A percentile compares a stretch with the other conserved stretches of the same genome.
Conservation (phyloP, 2,329 filamentous ascomycete species). For the Fusarium beomiforme region DNA sequence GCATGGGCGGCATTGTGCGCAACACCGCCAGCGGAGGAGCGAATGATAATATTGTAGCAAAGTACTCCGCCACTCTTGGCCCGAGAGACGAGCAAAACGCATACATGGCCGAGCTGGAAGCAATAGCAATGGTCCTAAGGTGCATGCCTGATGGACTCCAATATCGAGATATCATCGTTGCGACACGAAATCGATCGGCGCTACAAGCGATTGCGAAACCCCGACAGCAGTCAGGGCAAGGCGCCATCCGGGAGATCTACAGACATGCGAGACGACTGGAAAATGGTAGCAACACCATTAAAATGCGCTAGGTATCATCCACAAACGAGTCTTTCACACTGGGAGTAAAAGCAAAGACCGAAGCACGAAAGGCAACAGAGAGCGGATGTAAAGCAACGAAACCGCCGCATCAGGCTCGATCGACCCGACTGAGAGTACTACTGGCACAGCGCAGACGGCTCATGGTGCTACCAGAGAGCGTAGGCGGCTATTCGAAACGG, state of each 20-base stretch:
- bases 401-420: too few species aligned
- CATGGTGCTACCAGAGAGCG: not conserved
- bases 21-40: not conserved
- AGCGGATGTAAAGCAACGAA: too few species aligned
- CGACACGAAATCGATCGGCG: constrained; percentile 15
- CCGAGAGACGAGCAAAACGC: constrained; percentile 14
- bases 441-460: not conserved
- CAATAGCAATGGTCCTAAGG: constrained; percentile 7
- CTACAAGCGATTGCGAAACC: constrained; percentile 21
- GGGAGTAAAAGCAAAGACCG: too few species aligned
- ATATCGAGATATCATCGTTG: constrained; percentile 6
- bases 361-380: too few species aligned
- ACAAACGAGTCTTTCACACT: too few species aligned
- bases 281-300: too few species aligned
- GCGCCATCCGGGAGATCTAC: too few species aligned
- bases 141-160: constrained; percentile 11
- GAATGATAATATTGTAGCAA: not conserved
- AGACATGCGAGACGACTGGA: too few species aligned
- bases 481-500: constrained; percentile 8
- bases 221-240: too few species aligned
- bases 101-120: constrained; percentile 22
- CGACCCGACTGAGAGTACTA: too few species aligned
- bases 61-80: constrained; percentile 18
- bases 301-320: too few species aligned
- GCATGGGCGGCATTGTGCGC: not conserved